Evolutionary conservation across 441 rosid genomes (phyloP), one percentile per base, ranked within the genome.

Genomic region (Capsella rubella): DNA sequence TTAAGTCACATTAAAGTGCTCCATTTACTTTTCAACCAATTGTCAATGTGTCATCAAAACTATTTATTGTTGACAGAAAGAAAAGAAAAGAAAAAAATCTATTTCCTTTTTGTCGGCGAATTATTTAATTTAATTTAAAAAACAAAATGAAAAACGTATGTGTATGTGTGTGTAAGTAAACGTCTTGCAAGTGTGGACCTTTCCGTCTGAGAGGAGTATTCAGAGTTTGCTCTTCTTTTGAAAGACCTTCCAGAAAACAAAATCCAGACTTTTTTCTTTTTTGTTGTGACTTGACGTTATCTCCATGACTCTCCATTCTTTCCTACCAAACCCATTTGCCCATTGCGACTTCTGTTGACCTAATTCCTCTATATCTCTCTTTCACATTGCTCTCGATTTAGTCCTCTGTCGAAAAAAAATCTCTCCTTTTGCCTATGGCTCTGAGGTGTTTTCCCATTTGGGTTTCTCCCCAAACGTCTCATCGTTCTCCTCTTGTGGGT

Each of bases 391-490:
- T 34, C 37, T 34, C 8, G 34, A 45, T 77, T 58, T 51, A 29
- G 5, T 59, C 73, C 0, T 52, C 63, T 53, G 4, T 1, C 37
- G 2, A 34, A 1, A 34, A 21, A 15, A 40, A 70, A 70, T 47
- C 58, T 43, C 43, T 5, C 5, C 71, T 15, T 50, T 42, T 42
- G 35, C 4, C 13, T 16, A 90, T 90, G 92, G 90, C 88, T 83
- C 75, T 84, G 61, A 85, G 76, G 85, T 80, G 73, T 71, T 83
- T 74, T 57, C 75, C 88, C 80, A 61, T 80, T 61, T 85, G 82
- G 88, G 79, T 72, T 73, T 76, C 72, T 82, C 85, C 86, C n/a
- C 74, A 70, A 70, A 78, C 45, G 42, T 16, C 72, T 35, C 78
- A 71, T 69, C 77, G 51, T 71, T 75, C 73, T 49, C 68, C 77